A percentile compares a stretch with the other conserved stretches of the same genome.
phyloP scores from a whole-genome alignment of 768 basidiomycete species.

The Macrolepiota fuliginosa region DNA sequence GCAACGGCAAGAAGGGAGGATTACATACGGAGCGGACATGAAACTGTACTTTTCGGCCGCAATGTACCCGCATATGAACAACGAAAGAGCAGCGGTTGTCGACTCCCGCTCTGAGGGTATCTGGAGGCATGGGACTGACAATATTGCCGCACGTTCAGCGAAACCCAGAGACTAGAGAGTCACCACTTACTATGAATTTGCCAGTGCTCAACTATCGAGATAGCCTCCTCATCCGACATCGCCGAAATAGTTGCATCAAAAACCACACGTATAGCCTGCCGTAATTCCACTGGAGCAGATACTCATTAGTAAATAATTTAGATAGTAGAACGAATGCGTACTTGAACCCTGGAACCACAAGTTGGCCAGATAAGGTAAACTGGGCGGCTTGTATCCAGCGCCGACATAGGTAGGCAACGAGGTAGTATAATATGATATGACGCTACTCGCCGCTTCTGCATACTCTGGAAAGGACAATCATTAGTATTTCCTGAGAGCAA shows the following conservation, averaged over 20 bases:
- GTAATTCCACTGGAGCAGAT: constrained; percentile 56
- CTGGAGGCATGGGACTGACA: constrained; percentile 59
- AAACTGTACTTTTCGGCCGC: constrained; percentile 78
- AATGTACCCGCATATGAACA: constrained; percentile 82
- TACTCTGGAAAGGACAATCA: constrained; percentile 47
- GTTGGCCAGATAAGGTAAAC: constrained; percentile 67
- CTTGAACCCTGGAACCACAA: constrained; percentile 78
- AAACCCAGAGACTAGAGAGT: not conserved
- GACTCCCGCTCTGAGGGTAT: constrained; percentile 60
- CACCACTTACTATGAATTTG: constrained; percentile 48
- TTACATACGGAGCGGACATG: constrained; percentile 63
- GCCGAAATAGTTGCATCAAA: constrained; percentile 75
- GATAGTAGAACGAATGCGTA: constrained; percentile 29
- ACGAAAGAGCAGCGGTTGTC: constrained; percentile 58
- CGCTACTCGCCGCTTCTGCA: constrained; percentile 64
- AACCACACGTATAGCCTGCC: constrained; percentile 71
- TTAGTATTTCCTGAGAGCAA: not conserved
- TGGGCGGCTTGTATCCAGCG: constrained; percentile 58
- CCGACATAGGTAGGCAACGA: constrained; percentile 67
- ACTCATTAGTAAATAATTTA: not conserved
- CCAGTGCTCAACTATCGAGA: constrained; percentile 56
- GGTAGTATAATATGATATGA: constrained; percentile 78
- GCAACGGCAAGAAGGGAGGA: not conserved
- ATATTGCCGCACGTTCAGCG: not conserved
- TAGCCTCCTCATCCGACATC: constrained; percentile 67